A percentile compares a stretch with the other conserved stretches of the same genome.
These are phyloP conservation scores for Neopestalotiopsis clavispora DNA, from an alignment of 2,329 filamentous ascomycete species.

Conservation along the genomic window DNA sequence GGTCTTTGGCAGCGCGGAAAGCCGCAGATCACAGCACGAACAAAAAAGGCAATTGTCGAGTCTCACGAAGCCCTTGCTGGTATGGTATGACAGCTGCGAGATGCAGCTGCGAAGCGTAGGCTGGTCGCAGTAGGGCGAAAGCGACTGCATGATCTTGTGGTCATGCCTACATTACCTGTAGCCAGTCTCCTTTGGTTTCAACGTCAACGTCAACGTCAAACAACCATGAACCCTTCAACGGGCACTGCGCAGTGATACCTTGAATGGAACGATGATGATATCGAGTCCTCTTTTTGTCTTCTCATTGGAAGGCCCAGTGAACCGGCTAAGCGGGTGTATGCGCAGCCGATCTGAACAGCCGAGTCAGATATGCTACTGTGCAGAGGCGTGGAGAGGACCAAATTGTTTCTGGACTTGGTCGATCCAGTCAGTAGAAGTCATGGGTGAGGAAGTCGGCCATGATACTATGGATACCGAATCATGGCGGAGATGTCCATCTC, in stretches of 20 bases:
- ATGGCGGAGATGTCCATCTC: not conserved
- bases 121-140: constrained; percentile 29
- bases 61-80: constrained; percentile 9
- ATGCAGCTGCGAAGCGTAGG: constrained; percentile 17
- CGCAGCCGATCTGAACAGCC: not conserved
- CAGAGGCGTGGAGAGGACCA: not conserved
- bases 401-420: not conserved
- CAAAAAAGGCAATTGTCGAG: not conserved
- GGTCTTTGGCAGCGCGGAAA: not conserved
- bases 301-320: not conserved
- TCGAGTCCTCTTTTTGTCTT: not conserved
- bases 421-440: not conserved
- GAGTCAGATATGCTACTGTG: not conserved
- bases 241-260: not conserved
- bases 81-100: constrained; percentile 15
- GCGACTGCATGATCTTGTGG: constrained; percentile 4
- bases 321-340: not conserved
- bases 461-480: not conserved
- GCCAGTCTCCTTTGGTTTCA: not conserved
- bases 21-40: constrained; percentile 9
- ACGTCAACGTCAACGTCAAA: not conserved
- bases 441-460: not conserved
- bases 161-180: not conserved
- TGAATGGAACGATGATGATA: not conserved
- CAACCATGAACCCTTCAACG: not conserved